Percentiles rank a stretch among this genome's conserved stretches.
Conservation (phyloP, 2,329 filamentous ascomycete genomes). For the Aciculosporium take region DNA sequence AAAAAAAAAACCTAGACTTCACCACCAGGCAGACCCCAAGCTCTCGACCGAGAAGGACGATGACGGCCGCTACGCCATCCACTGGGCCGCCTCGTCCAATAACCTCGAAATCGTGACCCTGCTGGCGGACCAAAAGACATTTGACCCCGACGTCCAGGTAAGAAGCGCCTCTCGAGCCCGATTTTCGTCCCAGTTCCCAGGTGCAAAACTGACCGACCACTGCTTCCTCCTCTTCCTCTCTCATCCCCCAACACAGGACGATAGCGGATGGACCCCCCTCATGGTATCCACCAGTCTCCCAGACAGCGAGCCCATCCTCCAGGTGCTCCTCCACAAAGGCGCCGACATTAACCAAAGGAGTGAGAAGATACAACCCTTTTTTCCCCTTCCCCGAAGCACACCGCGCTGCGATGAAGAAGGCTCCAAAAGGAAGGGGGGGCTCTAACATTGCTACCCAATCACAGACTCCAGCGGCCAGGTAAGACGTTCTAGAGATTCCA, state of each 20-base stretch:
- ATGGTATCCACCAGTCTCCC: slow-evolving; percentile 71
- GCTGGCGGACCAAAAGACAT: slow-evolving; percentile 54
- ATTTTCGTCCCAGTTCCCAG: too few species aligned
- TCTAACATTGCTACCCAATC: background rate
- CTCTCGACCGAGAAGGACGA: slow-evolving; percentile 60
- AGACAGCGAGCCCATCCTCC: slow-evolving; percentile 54
- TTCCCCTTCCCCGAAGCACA: background rate
- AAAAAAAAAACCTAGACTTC: too few species aligned
- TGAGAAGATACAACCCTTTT: slow-evolving; percentile 16
- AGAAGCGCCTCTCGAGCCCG: too few species aligned
- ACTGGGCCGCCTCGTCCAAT: slow-evolving; percentile 88
- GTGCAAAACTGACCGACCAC: too few species aligned
- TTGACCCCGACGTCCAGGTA: slow-evolving; percentile 74
- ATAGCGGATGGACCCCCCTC: slow-evolving; percentile 66
- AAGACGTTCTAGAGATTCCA: too few species aligned
- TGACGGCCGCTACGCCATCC: slow-evolving; percentile 78
- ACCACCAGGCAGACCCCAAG: slow-evolving; percentile 70
- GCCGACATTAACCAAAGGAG: slow-evolving; percentile 65
- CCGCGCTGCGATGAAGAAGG: background rate
- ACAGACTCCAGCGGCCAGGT: slow-evolving; percentile 46
- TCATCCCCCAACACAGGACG: slow-evolving; percentile 37
- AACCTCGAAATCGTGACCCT: slow-evolving; percentile 59
- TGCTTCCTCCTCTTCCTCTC: background rate
- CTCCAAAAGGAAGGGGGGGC: background rate
- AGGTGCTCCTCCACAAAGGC: slow-evolving; percentile 51